Evolutionary conservation across 139 green algal genomes (phyloP).

Genomic region (Micractinium conductrix): DNA sequence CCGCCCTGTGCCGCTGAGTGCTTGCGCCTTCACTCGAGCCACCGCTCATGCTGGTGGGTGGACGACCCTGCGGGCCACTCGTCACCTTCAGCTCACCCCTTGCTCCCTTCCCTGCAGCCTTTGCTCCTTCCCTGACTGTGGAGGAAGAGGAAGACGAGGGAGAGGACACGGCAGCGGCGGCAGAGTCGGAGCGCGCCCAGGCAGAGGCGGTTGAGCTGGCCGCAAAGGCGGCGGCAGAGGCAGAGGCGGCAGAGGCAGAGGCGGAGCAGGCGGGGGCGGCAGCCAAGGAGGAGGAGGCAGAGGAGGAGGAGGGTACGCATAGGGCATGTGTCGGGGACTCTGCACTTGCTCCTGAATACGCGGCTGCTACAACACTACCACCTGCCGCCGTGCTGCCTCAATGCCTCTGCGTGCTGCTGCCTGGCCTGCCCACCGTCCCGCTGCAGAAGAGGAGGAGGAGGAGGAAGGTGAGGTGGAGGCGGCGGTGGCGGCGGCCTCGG

Average conservation of each 20-base stretch:
- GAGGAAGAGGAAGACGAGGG: neutral
- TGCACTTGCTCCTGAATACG: neutral
- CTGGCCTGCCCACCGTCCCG: neutral
- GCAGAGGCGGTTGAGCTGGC: neutral
- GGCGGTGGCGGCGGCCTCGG: neutral
- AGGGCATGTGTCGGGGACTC: too few species aligned
- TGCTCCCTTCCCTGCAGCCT: neutral
- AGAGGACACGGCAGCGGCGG: neutral
- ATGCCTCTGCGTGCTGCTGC: neutral
- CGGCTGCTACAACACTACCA: neutral
- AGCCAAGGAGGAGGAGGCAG: neutral
- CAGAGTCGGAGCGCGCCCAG: neutral
- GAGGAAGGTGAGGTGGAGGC: neutral
- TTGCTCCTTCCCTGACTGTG: too few species aligned
- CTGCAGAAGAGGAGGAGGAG: neutral
- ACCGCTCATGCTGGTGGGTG: neutral
- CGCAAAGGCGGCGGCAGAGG: neutral
- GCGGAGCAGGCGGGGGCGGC: neutral
- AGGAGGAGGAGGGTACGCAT: neutral
- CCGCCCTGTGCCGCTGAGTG: neutral
- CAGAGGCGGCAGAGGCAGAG: neutral
- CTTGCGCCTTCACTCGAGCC: neutral
- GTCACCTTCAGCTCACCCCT: neutral
- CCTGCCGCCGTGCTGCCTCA: neutral
- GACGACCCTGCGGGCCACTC: neutral